Base-by-base conservation (phyloP, 768 basidiomycete genomes). In the Mycena sanguinolenta region DNA sequence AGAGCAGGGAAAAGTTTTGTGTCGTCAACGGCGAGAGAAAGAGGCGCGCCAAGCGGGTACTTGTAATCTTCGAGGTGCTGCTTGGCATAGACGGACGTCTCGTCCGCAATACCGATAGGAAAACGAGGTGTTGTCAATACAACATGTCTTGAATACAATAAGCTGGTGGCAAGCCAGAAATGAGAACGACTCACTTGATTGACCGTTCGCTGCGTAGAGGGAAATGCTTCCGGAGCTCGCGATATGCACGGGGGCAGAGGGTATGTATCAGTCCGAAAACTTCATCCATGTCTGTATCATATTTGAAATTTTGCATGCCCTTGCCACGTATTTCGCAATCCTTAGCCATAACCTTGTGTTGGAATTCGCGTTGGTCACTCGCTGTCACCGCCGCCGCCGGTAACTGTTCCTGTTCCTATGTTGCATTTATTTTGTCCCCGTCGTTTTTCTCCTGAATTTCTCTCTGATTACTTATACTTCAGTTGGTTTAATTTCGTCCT, bases 241-340 rank as follows among this genome's bases (percentile, higher is more conserved):
- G 65, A 58, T 78, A 77, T 5, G 69, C 67, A 19, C 59, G 64
- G 3, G 79, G 79, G 19, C 69, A 71, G 8, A 70, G 63, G 14
- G 75, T 70, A 2, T 54, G 27, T 1, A 77, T 39, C 0, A 76
- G 58, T 23, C 77, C 69, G 9, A 68, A 60, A 38, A 75, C 76
- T 10, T 78, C 75, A 17, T 75, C 69, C 12, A 70, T 65, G 2
- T 68, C 71, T 3, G 71, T 66, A 5, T 71, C 27, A 34, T 78
- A 79, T 23, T 71, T 67, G 72, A 80, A 44, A 17, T 79, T 79
- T 54, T 77, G 77, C 30, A 63, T 65, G 1, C 76, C 76, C 2
- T 73, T 58, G 0, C 78, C 78, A 0, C 64, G 58, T 1, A 60
- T 59, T n/a, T 77, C 60, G 1, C 74, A 71, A 6, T 77, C 77